Evolutionary conservation across 2,329 filamentous ascomycete genomes (phyloP), one percentile per base, ranked within the genome.

Genomic region (Cladosporium sphaerospermum): DNA sequence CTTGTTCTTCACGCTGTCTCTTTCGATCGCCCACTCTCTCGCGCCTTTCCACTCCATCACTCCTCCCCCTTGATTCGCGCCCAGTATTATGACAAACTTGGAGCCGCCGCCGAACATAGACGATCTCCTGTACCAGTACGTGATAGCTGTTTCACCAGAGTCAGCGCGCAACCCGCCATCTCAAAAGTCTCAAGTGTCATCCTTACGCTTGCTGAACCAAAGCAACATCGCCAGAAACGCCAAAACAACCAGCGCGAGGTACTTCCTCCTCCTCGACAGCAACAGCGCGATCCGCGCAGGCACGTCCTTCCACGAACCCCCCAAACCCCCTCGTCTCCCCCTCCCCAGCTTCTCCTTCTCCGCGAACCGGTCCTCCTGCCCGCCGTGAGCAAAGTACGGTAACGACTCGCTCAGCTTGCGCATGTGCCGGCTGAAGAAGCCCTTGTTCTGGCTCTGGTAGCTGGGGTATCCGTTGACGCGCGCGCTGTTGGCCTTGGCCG

Each of bases 31-130:
- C 93, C 93, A 99, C 73, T 99, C 93, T 56, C 91, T 82, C 16
- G 92, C 88, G 0, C 92, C 92, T 71, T 99, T 99, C 92, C 90
- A 96, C 67, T 96, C 92, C 90, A 97, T 97, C 7, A 99, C 93
- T 63, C 93, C 93, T 55, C 93, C 93, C 45, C 93, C 93, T 58
- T 95, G 81, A 66, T 99, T 99, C 52, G 93, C 91, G 19, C 88
- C 91, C 16, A 97, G 77, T 57, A 99, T 90, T 52, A 99, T 86
- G 59, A 99, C 93, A 66, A 87, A 91, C 65, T 96, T 97, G 66
- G 85, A 84, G 16, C 93, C 93, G 45, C 88, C 88, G 47, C 92
- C 91, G 3, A 95, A 76, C 71, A 79, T 79, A 34, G 84, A 74
- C 44, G 85, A 79, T 72, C 88, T 80, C 64, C 89, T 83, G 76